Percentiles rank a stretch among this genome's conserved stretches.
phyloP scores from a whole-genome alignment of 768 basidiomycete species.

The Coprinellus micaceus region DNA sequence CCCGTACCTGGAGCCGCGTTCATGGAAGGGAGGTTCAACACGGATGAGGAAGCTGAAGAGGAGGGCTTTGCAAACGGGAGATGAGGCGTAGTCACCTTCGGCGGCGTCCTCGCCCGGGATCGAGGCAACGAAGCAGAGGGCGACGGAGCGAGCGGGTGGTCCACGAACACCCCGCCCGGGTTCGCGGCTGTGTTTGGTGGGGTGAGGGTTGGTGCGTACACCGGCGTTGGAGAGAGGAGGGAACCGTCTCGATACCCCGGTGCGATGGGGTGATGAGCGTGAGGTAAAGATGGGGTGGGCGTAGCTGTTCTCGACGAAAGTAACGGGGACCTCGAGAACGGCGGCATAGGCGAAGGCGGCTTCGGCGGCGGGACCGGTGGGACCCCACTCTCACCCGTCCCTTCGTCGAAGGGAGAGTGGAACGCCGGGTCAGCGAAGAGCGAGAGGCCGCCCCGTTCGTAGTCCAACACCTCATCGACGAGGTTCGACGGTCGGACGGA shows the following conservation, averaged over 20 bases:
- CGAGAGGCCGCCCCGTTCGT: background rate
- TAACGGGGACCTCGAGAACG: no score
- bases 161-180: no score
- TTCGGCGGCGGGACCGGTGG: background rate
- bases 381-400: no score
- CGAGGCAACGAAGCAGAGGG: background rate
- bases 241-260: no score
- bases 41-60: no score
- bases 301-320: background rate
- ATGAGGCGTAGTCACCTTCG: no score
- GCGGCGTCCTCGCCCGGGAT: no score
- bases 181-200: background rate
- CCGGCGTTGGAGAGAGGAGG: no score
- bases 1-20: background rate
- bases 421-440: conserved; percentile 2
- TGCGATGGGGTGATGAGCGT: background rate
- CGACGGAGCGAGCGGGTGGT: background rate
- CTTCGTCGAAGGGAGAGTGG: no score
- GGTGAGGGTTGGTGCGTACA: background rate
- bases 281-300: background rate
- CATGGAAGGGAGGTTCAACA: background rate
- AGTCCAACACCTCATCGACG: background rate
- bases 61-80: no score
- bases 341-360: background rate
- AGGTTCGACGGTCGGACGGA: background rate